Base-by-base conservation (phyloP, 2,329 filamentous ascomycete genomes). In the Tympanopsis confertula region DNA sequence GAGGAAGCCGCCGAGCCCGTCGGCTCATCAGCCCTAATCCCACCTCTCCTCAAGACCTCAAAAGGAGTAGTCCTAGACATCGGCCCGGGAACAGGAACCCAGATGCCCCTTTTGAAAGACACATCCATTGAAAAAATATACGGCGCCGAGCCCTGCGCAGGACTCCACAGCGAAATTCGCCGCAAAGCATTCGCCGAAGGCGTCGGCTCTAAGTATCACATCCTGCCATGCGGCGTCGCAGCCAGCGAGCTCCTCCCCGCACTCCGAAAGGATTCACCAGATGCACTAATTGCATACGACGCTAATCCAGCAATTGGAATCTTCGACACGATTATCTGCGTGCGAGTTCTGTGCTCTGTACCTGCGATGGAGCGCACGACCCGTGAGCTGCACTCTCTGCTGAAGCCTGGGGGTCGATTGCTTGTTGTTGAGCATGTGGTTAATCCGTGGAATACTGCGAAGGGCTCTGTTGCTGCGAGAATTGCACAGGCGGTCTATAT, bases 371-470 rank as follows among this genome's bases (percentile, higher is more conserved):
- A 62, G 36, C 51, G 59, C 35, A 67, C 66, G 3, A 55, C 62
- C n/a, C 47, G 50, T 2, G 61, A 63, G 1, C 43, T 74, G 19
- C 71, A 72, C 47, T 45, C 44, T 0, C 46, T 74, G 41, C 49
- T 75, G 26, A 66, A 64, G 43, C 69, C 69, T 0, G 70, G 71
- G 3, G 71, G 71, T 0, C 55, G 68, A 37, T 49, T 75, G 53
- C 52, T 74, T 13, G 52, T 74, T 20, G 65, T 60, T 35, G 71
- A 74, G 50, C 71, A 75, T 54, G 64, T 71, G 13, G 62, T 57
- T 18, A 71, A 69, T 45, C 62, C 65, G 1, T 71, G 66, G 63
- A 49, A 52, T 32, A 58, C 54, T 5, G 51, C 56, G 26, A 60
- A 57, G 45, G 69, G 66, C 4, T 65, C 59, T 24, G 4, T 65